These are phyloP conservation scores for Microbotryum scabiosae DNA, from an alignment of 1,284 basidiomycete species.

Conservation along the genomic window DNA sequence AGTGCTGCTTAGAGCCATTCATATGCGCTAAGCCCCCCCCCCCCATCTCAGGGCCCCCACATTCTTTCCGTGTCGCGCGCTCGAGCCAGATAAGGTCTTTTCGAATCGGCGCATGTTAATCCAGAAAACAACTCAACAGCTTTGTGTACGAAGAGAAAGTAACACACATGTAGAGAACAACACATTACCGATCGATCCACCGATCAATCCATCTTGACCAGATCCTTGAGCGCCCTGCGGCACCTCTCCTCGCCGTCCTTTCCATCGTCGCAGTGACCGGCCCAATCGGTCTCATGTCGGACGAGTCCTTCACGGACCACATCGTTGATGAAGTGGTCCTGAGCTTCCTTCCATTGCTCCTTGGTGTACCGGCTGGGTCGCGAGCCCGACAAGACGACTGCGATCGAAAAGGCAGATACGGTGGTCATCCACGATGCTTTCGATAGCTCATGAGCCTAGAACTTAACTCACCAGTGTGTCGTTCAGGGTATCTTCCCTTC, in stretches of 20 bases:
- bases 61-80: too few species aligned
- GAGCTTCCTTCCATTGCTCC: neutral
- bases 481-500: slow-evolving; percentile 21
- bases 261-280: slow-evolving; percentile 5
- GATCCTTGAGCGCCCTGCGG: slow-evolving; percentile 9
- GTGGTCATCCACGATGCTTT: neutral
- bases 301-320: slow-evolving; percentile 22
- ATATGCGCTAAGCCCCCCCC: too few species aligned
- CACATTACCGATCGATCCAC: too few species aligned
- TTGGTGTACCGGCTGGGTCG: slow-evolving; percentile 1
- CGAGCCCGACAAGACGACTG: slow-evolving; percentile 2
- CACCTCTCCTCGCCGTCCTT: slow-evolving; percentile 15
- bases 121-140: too few species aligned
- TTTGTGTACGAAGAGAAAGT: too few species aligned
- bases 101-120: too few species aligned
- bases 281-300: slow-evolving; percentile 23
- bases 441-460: neutral
- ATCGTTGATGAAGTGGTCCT: slow-evolving; percentile 17
- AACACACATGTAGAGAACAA: too few species aligned
- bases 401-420: neutral
- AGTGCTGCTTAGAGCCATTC: too few species aligned
- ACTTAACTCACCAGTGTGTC: slow-evolving; percentile 21
- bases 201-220: slow-evolving; percentile 22
- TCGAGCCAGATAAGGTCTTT: too few species aligned
- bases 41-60: too few species aligned